Evolutionary conservation across 345 rosid genomes (phyloP), one percentile per base, ranked within the genome.

Genomic region (Murraya koenigii): DNA sequence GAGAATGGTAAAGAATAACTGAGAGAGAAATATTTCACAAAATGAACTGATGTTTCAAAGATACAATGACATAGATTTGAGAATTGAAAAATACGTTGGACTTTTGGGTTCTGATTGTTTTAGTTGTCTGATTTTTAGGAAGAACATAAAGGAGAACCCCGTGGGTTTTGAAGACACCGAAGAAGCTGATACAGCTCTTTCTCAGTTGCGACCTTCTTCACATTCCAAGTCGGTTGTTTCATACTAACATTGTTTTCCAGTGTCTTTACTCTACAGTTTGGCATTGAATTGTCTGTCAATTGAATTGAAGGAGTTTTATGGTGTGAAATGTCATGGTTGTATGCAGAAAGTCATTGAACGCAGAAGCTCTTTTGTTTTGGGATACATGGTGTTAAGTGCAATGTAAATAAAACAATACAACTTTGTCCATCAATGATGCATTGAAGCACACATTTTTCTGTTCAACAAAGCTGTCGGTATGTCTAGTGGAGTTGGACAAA

Each of bases 181-280:
- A 54, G 93, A 90, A 69, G 79, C 84, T 47, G 94, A 91, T 66
- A 88, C 91, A 4, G 93, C 92, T 26, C 66, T 82, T 36, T 87
- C 95, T 68, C 88, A 79, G 62, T 60, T 85, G 80, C 88, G 69
- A 63, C 79, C 86, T 80, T 80, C 95, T 26, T 64, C 89, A 17
- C 86, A 86, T 56, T 83, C 88, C 60, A 85, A 86, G 75, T 85
- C 97, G 7, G 89, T 90, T 39, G 90, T 89, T 78, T 92, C 94
- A 23, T 90, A 80, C 76, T 90, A 81, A 88, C 3, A 25, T 8
- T n/a, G 28, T 35, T 25, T 38, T 8, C 39, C 58, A 49, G 20
- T 1, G 79, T 39, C 69, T 49, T 19, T 38, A n/a, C 55, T 66
- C n/a, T 47, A 60, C 23, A 54, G 26, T 67, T 56, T 26, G 60